Evolutionary conservation across 2,329 filamentous ascomycete genomes (phyloP), one percentile per base, ranked within the genome.

Genomic region (Fusarium euwallaceae): DNA sequence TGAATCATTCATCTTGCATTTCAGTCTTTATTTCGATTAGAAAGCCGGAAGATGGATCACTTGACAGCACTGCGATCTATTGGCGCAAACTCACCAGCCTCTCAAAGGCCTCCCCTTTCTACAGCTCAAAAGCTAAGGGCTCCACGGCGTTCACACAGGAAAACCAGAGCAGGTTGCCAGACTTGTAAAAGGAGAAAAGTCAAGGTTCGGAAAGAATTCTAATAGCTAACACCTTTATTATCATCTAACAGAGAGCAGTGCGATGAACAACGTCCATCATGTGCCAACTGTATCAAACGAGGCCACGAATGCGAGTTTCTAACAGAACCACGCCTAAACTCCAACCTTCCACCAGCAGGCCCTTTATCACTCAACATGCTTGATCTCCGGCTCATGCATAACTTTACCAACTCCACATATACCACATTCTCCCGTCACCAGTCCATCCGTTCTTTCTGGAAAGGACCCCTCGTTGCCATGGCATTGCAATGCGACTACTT

Each of bases 301-400:
- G 48, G 48, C 24, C 48, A 53, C 16, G 16, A 53, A 29, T 53
- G 48, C 48, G 27, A 53, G 17, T 53, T 53, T 2, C 5, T 53
- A 4, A 0, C 27, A 0, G 48, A 53, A n/a, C 4, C 7, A 48
- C 9, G 17, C 9, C 10, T 14, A 8, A 53, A 2, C 10, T 1
- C 27, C 3, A 53, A 29, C 4, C 17, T 2, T 8, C 6, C 2
- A 20, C 5, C 45, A n/a, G 0, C 8, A 27, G 45, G 22, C 3
- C 27, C 17, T 53, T 4, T 8, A 8, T 53, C 48, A 14, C 48
- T 53, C 27, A 53, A 53, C 16, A 53, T 51, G 22, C 45, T 51
- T 51, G 45, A 51, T 51, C 45, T 51, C 45, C 45, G 22, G 2
- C 45, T 17, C 45, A 51, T 51, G 16, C 22, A 53, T 10, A 53